phyloP scores from a whole-genome alignment of 176 grass and related monocot species.

The Avena insularis region DNA sequence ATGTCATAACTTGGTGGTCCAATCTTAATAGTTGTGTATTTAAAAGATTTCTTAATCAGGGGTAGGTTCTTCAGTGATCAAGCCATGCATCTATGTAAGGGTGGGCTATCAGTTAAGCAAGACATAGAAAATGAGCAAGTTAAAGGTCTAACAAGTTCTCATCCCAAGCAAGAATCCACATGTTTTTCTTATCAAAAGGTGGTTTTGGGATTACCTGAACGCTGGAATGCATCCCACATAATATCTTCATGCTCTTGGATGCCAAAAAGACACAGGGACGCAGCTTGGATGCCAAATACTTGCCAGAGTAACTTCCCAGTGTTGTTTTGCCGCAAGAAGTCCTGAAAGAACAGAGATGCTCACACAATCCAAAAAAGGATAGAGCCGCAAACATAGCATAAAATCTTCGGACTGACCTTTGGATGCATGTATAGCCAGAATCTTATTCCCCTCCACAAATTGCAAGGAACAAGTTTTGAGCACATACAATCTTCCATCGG shows the following conservation, averaged over 20 bases:
- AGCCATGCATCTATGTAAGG: neutral
- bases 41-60: neutral
- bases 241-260: slow-evolving; percentile 95
- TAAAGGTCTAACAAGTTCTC: slow-evolving; percentile 23
- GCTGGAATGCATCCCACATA: slow-evolving; percentile 85
- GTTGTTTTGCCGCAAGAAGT: slow-evolving; percentile 97
- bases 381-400: neutral
- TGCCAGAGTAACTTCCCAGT: slow-evolving; percentile 97
- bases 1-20: neutral
- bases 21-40: neutral
- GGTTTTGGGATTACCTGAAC: slow-evolving; percentile 66
- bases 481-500: slow-evolving; percentile 94
- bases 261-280: slow-evolving; percentile 81
- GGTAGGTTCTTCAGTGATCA: neutral
- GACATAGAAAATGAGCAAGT: neutral
- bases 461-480: slow-evolving; percentile 53
- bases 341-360: slow-evolving; percentile 54
- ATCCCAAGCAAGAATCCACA: neutral
- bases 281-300: slow-evolving; percentile 77
- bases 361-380: slow-evolving; percentile 2
- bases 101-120: neutral
- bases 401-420: slow-evolving; percentile 59
- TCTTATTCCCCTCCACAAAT: slow-evolving; percentile 66
- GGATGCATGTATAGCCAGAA: slow-evolving; percentile 99
- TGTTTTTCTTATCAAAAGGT: slow-evolving; percentile 31